Evolutionary conservation across 805 yeast species (phyloP).

Genomic region (Limtongia smithiae): DNA sequence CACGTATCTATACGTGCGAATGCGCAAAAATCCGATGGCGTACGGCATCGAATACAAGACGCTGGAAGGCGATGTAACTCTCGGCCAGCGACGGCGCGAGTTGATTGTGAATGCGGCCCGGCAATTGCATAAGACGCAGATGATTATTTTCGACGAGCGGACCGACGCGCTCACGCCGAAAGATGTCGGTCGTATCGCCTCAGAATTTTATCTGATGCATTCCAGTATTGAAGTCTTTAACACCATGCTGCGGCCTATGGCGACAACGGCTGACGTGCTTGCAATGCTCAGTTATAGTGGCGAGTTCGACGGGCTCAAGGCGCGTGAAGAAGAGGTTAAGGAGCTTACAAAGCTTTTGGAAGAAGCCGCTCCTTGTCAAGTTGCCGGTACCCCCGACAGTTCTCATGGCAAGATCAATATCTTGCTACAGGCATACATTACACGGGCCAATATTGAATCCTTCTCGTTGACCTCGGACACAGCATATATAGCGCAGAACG

Average conservation of each 20-base stretch:
- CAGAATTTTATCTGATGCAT: conserved; percentile 83
- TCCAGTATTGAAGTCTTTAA: conserved; percentile 87
- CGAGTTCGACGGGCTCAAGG: conserved; percentile 86
- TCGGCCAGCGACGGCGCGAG: conserved; percentile 67
- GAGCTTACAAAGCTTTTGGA: conserved; percentile 64
- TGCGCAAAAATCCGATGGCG: conserved; percentile 89
- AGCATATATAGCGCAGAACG: conserved; percentile 91
- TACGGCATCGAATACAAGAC: conserved; percentile 91
- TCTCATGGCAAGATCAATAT: conserved; percentile 85
- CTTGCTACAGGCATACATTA: conserved; percentile 81
- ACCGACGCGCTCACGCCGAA: conserved; percentile 77
- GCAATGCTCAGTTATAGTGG: conserved; percentile 87
- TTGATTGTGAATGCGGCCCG: conserved; percentile 80
- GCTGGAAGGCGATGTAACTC: conserved; percentile 73
- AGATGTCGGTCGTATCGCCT: conserved; percentile 89
- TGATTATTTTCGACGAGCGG: conserved; percentile 87
- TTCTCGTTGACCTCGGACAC: conserved; percentile 82
- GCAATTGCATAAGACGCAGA: conserved; percentile 78
- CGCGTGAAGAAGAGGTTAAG: conserved; percentile 77
- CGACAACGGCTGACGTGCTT: conserved; percentile 87
- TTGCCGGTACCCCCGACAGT: conserved; percentile 70
- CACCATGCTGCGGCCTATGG: conserved; percentile 73
- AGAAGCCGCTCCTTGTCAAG: conserved; percentile 62
- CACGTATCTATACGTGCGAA: conserved; percentile 87
- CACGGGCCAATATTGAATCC: conserved; percentile 67